Evolutionary conservation across 2,329 filamentous ascomycete species (phyloP), one percentile per base, ranked within the genome.

Genomic region (Paraphoma sp.): DNA sequence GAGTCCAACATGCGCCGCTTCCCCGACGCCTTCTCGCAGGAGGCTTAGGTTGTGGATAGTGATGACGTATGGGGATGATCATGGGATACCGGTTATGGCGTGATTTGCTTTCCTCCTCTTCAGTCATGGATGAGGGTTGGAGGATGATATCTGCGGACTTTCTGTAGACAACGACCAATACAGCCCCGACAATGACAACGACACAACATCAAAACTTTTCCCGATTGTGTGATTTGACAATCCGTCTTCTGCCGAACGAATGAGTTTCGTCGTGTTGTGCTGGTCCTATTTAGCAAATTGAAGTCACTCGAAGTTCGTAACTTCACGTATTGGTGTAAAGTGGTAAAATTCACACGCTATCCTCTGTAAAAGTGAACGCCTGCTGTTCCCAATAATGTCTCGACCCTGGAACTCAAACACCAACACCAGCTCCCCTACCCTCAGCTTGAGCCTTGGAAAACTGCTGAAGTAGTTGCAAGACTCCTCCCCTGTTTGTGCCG

Each of bases 1-100:
- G 87, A 85, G 79, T 73, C 90, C 73, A 99, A 99, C 89, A 89
- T 99, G 79, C 89, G 88, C 83, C 88, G 92, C 75, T 99, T 97
- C 92, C 95, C 95, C 74, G 90, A 91, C 65, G 95, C 95, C 78
- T 99, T 96, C 84, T 82, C 77, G 66, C 51, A 62, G 48, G 68
- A 73, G 62, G 73, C 72, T 65, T 76, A 76, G 62, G 57, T 68
- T 65, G 46, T 51, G 49, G 51, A 54, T 57, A 46, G 55, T 47
- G 57, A 59, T 57, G 64, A 70, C 54, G 50, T 59, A 51, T 60
- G 68, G 56, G 53, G 64, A 68, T 63, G 64, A 71, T 62, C 67
- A 72, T 70, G 70, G 70, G 65, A 74, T 72, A 72, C 69, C 67
- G 72, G 71, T 67, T 65, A 75, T 70, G 71, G 72, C 71, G 72